Evolutionary conservation across 176 grass and related monocot genomes (phyloP).

Genomic region (Pontederia paniculata): DNA sequence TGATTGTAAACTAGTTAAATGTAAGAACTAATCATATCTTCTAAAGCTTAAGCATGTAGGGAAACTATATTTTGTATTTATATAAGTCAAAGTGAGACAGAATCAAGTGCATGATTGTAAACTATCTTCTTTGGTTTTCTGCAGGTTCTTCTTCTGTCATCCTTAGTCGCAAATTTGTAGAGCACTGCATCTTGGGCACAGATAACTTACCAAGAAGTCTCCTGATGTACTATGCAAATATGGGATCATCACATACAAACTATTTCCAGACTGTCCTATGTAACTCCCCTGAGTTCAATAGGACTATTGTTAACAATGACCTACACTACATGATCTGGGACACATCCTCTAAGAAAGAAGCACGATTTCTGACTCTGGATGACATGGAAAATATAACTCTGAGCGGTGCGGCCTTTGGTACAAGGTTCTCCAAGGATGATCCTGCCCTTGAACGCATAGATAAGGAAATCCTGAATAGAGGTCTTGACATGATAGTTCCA

Average conservation of each 20-base stretch:
- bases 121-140: constrained; percentile 3
- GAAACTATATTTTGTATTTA: no score
- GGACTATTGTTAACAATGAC: constrained; percentile 65
- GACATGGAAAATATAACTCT: constrained; percentile 54
- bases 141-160: constrained; percentile 79
- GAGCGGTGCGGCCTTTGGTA: constrained; percentile 45
- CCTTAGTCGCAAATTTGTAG: constrained; percentile 64
- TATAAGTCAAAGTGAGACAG: no score
- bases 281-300: constrained; percentile 69
- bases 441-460: constrained; percentile 59
- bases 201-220: constrained; percentile 83
- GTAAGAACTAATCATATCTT: not conserved
- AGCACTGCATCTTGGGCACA: constrained; percentile 59
- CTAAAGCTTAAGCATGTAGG: not conserved
- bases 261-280: constrained; percentile 95
- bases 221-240: constrained; percentile 89
- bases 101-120: not conserved
- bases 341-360: constrained; percentile 29
- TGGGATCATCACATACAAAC: constrained; percentile 47
- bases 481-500: constrained; percentile 31
- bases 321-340: constrained; percentile 48
- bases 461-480: constrained; percentile 33
- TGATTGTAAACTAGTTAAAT: not conserved
- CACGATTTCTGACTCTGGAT: constrained; percentile 29
- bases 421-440: constrained; percentile 47